Evolutionary conservation across 2,329 filamentous ascomycete genomes (phyloP).

Genomic region (Rutstroemia sp.): DNA sequence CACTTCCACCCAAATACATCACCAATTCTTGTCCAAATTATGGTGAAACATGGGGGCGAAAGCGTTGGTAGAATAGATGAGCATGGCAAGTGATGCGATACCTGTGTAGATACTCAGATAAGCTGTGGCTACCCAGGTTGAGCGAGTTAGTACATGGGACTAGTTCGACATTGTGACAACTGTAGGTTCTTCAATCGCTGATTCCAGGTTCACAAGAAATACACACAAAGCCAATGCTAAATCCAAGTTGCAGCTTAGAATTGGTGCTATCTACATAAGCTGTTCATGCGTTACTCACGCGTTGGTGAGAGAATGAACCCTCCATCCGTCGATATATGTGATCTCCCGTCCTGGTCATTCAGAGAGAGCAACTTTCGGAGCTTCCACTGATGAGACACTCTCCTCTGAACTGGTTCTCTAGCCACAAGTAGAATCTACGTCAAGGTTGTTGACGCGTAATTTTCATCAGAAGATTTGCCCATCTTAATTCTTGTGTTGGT

Average conservation of each 20-base stretch:
- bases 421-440: background rate
- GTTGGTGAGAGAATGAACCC: background rate
- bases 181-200: background rate
- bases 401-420: background rate
- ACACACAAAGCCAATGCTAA: background rate
- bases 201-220: background rate
- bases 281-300: background rate
- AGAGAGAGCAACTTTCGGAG: background rate
- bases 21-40: background rate
- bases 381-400: background rate
- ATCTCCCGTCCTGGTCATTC: background rate
- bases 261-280: background rate
- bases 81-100: background rate
- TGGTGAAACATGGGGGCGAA: background rate
- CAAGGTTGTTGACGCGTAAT: background rate
- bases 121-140: background rate
- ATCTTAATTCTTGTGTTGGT: background rate
- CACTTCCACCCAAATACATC: background rate
- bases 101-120: background rate
- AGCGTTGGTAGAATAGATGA: background rate
- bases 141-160: background rate
- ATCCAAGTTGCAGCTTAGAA: background rate
- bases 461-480: background rate
- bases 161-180: background rate
- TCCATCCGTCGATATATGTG: conserved; percentile 1